A percentile compares a stretch with the other conserved stretches of the same genome.
Evolutionary conservation across 305 asterid genomes (phyloP).

Genomic region (Rubia balearica): DNA sequence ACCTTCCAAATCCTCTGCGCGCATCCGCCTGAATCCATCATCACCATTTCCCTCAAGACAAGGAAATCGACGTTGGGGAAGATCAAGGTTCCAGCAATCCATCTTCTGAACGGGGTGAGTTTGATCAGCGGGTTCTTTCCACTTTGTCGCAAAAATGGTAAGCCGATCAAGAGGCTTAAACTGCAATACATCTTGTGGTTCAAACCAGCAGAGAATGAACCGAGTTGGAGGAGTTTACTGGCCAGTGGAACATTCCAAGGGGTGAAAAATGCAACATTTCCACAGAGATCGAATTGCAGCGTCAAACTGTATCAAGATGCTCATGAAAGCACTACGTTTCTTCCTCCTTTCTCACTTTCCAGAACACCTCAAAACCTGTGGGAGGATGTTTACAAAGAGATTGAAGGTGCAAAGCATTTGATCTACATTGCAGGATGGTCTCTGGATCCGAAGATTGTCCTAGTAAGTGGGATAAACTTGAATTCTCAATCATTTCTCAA

Average conservation of each 20-base stretch:
- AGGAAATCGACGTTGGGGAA: constrained; percentile 50
- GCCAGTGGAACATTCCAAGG: constrained; percentile 54
- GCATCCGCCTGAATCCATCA: constrained; percentile 48
- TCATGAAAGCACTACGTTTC: constrained; percentile 49
- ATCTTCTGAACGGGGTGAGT: constrained; percentile 44
- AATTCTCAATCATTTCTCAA: not conserved
- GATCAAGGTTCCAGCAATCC: constrained; percentile 36
- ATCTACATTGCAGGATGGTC: constrained; percentile 87
- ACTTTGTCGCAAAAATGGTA: constrained; percentile 39
- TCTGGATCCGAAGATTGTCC: constrained; percentile 55
- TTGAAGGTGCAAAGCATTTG: constrained; percentile 80
- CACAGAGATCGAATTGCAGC: constrained; percentile 54
- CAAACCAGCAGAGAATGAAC: constrained; percentile 57
- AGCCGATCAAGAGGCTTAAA: constrained; percentile 42
- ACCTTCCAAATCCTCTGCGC: constrained; percentile 81
- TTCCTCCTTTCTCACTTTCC: constrained; percentile 38
- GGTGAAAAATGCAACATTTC: constrained; percentile 55
- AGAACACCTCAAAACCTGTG: constrained; percentile 50
- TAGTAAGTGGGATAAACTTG: constrained; percentile 34
- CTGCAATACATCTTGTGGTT: constrained; percentile 68
- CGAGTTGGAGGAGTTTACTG: constrained; percentile 47
- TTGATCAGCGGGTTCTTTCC: constrained; percentile 70
- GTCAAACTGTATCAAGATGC: constrained; percentile 78
- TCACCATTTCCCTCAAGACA: constrained; percentile 56
- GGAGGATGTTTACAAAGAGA: constrained; percentile 75